Evolutionary conservation across 176 grass and related monocot genomes (phyloP).

Genomic region (Aegilops sharonensis): DNA sequence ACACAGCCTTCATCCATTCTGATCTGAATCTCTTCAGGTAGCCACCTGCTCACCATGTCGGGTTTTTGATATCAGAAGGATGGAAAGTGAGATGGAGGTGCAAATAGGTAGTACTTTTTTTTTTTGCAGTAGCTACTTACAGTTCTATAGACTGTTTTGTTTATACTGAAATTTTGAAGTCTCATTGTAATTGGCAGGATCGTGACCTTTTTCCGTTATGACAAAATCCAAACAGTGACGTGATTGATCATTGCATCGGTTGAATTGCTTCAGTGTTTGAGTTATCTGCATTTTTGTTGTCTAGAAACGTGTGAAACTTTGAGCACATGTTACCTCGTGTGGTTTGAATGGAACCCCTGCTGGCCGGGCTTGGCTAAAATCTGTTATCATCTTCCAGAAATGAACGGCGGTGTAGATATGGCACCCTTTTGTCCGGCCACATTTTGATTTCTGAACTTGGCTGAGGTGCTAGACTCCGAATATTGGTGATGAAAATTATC

Average conservation of each 20-base stretch:
- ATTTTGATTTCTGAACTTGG: neutral
- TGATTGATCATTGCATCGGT: neutral
- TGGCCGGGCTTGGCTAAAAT: too few relatives aligned
- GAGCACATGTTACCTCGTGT: neutral
- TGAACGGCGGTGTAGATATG: neutral
- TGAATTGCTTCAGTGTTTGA: neutral
- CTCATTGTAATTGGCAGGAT: neutral
- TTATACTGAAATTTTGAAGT: constrained; percentile 13
- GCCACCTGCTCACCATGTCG: neutral
- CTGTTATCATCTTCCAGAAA: neutral
- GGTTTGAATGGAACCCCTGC: neutral
- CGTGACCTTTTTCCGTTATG: constrained; percentile 7
- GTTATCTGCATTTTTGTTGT: neutral
- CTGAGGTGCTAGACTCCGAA: neutral
- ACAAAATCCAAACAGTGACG: neutral
- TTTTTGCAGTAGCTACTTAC: neutral
- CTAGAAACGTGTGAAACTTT: neutral
- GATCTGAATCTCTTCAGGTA: constrained; percentile 82
- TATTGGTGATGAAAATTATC: neutral
- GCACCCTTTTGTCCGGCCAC: neutral
- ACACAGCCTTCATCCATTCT: constrained; percentile 83
- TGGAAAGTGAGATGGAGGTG: neutral
- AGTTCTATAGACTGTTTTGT: constrained; percentile 8
- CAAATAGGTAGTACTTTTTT: constrained; percentile 19
- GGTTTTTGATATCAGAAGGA: neutral